A percentile compares a stretch with the other conserved stretches of the same genome.
phyloP scores from a whole-genome alignment of 2,329 filamentous ascomycete genomes.

The Cladosporium halotolerans region DNA sequence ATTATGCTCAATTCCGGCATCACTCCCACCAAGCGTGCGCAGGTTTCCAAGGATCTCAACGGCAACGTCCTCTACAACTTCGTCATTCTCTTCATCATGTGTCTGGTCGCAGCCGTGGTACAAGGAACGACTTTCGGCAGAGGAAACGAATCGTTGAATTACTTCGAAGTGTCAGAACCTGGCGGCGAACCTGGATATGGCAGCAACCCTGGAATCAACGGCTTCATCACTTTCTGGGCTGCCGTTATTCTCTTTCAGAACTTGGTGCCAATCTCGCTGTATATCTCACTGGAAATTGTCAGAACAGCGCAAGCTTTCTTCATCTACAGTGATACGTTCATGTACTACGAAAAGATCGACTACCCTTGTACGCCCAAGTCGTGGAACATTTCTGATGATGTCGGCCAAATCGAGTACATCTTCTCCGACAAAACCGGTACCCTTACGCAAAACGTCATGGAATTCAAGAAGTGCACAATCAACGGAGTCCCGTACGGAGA shows the following conservation, averaged over 20 bases:
- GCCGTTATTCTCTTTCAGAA: constrained; percentile 95
- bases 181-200: constrained; percentile 46
- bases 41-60: constrained; percentile 88
- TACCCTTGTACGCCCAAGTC: constrained; percentile 95
- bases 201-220: constrained; percentile 66
- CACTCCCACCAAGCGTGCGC: constrained; percentile 87
- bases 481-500: constrained; percentile 96
- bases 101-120: constrained; percentile 74
- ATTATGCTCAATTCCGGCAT: constrained; percentile 98
- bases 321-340: constrained; percentile 90
- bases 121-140: constrained; percentile 78
- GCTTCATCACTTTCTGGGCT: constrained; percentile 96
- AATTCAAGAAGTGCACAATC: constrained; percentile 97
- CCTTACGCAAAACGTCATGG: constrained; percentile 90
- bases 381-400: constrained; percentile 98
- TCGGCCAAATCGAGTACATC: constrained; percentile 98
- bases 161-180: constrained; percentile 81
- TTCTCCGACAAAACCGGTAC: constrained; percentile 95
- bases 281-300: constrained; percentile 94
- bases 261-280: constrained; percentile 95
- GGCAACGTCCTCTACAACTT: constrained; percentile 98
- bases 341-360: constrained; percentile 95
- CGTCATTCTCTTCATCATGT: constrained; percentile 80
- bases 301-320: constrained; percentile 90
- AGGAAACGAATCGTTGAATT: constrained; percentile 65